Conservation (phyloP, 768 basidiomycete genomes). For the Ramaria rubella region DNA sequence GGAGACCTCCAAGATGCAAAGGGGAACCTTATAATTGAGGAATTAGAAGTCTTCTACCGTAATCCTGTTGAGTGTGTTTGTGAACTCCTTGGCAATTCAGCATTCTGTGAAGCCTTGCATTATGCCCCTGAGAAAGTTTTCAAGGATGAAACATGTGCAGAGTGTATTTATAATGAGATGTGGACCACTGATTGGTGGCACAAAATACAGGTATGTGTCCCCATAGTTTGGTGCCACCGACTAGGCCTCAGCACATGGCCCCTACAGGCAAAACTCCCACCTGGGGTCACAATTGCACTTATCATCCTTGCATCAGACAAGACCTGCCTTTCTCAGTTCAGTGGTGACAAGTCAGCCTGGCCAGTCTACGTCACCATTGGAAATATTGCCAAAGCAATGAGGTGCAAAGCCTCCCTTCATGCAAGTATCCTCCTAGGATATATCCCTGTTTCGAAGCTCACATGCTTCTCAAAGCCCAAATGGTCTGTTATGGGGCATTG, state of each 20-base stretch:
- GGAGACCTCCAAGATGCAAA: constrained; percentile 17
- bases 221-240: background rate
- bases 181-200: background rate
- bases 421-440: constrained; percentile 23
- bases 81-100: constrained; percentile 27
- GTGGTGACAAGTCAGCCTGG: constrained; percentile 25
- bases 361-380: constrained; percentile 29
- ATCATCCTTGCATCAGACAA: no score
- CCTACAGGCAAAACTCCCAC: background rate
- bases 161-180: no score
- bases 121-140: constrained; percentile 12
- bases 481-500: background rate
- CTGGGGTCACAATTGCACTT: constrained; percentile 20
- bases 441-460: constrained; percentile 16
- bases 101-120: background rate
- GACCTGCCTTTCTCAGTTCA: constrained; percentile 22
- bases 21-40: constrained; percentile 9
- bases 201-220: constrained; percentile 5
- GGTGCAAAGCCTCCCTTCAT: constrained; percentile 15
- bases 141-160: background rate
- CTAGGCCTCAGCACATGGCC: background rate
- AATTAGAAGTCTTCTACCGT: constrained; percentile 24
- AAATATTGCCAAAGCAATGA: constrained; percentile 20
- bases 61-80: constrained; percentile 27
- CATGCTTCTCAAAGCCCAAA: background rate